Base-by-base conservation (phyloP, 2,329 filamentous ascomycete genomes). In the Microsporum canis region DNA sequence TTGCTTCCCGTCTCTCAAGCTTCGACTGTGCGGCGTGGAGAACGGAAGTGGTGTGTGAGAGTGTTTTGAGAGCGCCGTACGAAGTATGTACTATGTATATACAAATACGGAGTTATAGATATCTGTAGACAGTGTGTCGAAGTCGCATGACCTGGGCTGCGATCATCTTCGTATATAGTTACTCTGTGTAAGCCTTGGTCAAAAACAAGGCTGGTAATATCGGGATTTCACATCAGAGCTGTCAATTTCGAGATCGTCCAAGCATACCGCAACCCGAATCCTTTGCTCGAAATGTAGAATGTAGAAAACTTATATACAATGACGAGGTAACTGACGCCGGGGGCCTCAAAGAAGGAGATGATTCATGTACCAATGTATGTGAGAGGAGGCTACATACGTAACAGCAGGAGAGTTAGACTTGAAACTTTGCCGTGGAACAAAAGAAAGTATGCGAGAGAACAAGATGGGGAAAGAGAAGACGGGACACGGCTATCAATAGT, bases 91-190 rank as follows among this genome's bases (percentile, higher is more conserved):
- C 17, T 23, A 23, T 23, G 17, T 23, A 23, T 23, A 23, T 23
- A 23, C 17, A 23, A 23, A 23, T 23, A 23, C 17, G 17, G 17
- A 23, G 27, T 6, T 23, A 31, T 49, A 23, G 45, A 43, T 12
- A 43, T n/a, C 39, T 43, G 45, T 49, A 49, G 17, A 23, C 39
- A 53, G 27, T 0, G 12, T 31, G 27, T 34, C 7, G 8, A 53
- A 53, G 49, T 53, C 49, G 49, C 49, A 53, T 53, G 49, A 53
- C 29, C 49, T 33, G 49, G 39, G n/a, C 49, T 34, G 49, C 17
- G 49, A 53, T 53, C 49, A n/a, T 53, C 49, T 29, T 53, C 49
- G 49, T 53, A 53, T 53, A 49, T 10, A 10, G 17, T 23, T 43
- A 43, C n/a, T 43, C 39, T 14, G 45, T 27, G n/a, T n/a, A 29